Evolutionary conservation across 2,329 filamentous ascomycete genomes (phyloP).

Genomic region (Epichloe baconii): DNA sequence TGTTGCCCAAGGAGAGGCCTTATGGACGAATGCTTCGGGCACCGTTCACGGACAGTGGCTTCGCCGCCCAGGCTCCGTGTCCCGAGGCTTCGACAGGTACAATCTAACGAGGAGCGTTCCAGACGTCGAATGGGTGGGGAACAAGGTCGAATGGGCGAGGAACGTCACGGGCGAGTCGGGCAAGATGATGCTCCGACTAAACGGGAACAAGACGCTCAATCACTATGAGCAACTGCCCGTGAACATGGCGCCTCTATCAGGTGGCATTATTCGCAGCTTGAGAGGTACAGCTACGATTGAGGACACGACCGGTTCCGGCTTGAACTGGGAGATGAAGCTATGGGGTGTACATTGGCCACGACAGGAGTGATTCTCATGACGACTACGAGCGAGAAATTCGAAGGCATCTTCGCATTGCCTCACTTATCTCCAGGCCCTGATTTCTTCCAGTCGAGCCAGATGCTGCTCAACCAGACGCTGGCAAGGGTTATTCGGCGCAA

Average conservation of each 20-base stretch:
- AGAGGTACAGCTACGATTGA: conserved; percentile 58
- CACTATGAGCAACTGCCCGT: conserved; percentile 28
- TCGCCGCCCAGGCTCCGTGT: conserved; percentile 37
- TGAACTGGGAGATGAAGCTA: conserved; percentile 66
- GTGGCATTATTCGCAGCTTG: conserved; percentile 52
- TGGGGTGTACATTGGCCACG: conserved; percentile 77
- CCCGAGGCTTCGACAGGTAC: conserved; percentile 33
- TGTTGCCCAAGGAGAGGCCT: conserved; percentile 23
- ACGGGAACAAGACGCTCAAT: conserved; percentile 42
- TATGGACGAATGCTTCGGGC: conserved; percentile 73
- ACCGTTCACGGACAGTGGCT: conserved; percentile 67
- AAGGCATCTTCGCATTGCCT: conserved; percentile 80
- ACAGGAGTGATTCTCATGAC: conserved; percentile 66
- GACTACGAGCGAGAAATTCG: conserved; percentile 87
- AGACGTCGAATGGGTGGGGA: conserved; percentile 49
- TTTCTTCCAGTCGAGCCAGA: conserved; percentile 45
- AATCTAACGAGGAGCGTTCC: conserved; percentile 56
- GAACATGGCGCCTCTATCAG: conserved; percentile 24
- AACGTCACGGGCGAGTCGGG: conserved; percentile 69
- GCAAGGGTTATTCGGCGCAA: conserved; percentile 53
- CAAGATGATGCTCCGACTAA: conserved; percentile 50
- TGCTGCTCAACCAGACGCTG: conserved; percentile 61
- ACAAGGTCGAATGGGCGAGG: conserved; percentile 51
- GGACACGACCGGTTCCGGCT: conserved; percentile 51
- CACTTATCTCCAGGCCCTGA: conserved; percentile 55